A percentile compares a stretch with the other conserved stretches of the same genome.
Conservation (phyloP, 805 yeast genomes). For the Wickerhamomyces sydowiorum region DNA sequence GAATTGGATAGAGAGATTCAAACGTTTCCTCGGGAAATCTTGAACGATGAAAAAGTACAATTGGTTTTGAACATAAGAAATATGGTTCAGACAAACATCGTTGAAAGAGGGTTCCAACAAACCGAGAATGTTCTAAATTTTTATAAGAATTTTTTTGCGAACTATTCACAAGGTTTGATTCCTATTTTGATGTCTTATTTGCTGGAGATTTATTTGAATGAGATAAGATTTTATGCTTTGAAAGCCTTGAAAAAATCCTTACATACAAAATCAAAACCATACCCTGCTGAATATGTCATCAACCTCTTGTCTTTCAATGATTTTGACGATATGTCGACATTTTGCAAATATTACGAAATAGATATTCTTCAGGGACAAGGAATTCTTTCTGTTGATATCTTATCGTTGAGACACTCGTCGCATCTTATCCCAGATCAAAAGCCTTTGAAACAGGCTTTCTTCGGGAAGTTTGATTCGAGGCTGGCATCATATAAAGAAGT, state of each 20-base stretch:
- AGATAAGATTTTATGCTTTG: conserved; percentile 68
- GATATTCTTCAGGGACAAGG: conserved; percentile 32
- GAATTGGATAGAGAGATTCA: conserved; percentile 78
- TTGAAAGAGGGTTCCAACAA: conserved; percentile 46
- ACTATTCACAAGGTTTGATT: conserved; percentile 40
- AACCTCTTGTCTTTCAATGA: conserved; percentile 63
- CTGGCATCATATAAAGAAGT: conserved; percentile 26
- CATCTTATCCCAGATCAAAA: conserved; percentile 30
- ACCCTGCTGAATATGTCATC: conserved; percentile 41
- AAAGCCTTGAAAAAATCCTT: conserved; percentile 58
- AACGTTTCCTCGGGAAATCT: conserved; percentile 52
- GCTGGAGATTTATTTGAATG: conserved; percentile 75
- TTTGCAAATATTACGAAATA: conserved; percentile 62
- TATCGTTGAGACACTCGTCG: conserved; percentile 33
- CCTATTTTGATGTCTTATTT: conserved; percentile 72
- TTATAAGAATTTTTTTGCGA: conserved; percentile 57
- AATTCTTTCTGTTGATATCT: conserved; percentile 33
- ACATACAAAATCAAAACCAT: conserved; percentile 68
- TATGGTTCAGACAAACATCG: conserved; percentile 51
- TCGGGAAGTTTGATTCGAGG: conserved; percentile 36
- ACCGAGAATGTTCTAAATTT: conserved; percentile 56
- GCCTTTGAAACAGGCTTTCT: conserved; percentile 42
- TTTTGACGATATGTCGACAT: conserved; percentile 43
- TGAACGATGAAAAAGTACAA: conserved; percentile 53
- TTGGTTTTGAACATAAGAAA: conserved; percentile 67